A percentile compares a stretch with the other conserved stretches of the same genome.
Conservation (phyloP, 2,329 filamentous ascomycete species). For the Lasiodiplodia sp. region DNA sequence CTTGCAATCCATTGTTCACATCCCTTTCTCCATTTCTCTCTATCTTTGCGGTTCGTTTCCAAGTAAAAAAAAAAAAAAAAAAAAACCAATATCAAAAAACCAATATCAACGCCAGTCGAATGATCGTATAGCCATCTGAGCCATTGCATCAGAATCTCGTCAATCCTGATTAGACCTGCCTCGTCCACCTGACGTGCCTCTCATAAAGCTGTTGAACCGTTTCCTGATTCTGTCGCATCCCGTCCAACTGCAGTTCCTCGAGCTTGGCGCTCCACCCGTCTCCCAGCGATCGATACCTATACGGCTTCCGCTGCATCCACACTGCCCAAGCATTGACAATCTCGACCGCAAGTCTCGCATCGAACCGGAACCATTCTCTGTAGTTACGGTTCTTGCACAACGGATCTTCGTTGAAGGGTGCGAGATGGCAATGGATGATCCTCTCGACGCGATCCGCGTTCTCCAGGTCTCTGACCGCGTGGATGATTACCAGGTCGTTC, state of each 20-base stretch:
- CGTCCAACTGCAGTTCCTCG: background rate
- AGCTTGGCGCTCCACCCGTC: background rate
- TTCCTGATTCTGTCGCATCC: background rate
- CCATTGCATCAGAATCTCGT: no score
- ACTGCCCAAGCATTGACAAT: background rate
- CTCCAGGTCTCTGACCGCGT: background rate
- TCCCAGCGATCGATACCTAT: background rate
- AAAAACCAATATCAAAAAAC: no score
- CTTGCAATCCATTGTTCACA: no score
- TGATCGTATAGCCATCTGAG: no score
- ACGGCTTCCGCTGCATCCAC: conserved; percentile 1
- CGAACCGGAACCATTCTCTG: background rate
- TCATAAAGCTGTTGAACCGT: background rate
- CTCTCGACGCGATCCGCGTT: background rate
- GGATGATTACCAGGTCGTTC: background rate
- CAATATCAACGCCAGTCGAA: no score
- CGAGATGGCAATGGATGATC: background rate
- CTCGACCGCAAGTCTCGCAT: background rate
- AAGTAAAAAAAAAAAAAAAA: no score
- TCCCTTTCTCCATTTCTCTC: no score
- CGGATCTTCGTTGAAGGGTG: background rate
- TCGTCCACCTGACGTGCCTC: background rate
- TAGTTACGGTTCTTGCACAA: background rate
- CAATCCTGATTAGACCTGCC: background rate
- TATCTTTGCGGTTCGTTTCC: no score